Evolutionary conservation across 768 basidiomycete genomes (phyloP), one percentile per base, ranked within the genome.

Genomic region (Xerocomellus dryophilus): DNA sequence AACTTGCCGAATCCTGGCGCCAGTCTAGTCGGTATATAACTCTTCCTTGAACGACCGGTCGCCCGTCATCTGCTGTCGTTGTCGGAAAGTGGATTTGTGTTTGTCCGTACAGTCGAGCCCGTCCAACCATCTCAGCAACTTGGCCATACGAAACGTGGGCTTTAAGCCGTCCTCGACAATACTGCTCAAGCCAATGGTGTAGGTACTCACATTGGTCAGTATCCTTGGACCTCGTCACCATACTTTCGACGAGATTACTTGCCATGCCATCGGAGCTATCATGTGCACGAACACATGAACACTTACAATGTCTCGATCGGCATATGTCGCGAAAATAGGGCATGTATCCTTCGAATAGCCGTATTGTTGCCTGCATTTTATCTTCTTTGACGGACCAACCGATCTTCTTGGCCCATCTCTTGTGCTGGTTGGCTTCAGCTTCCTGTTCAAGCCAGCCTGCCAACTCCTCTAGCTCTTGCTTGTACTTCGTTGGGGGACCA

Each of bases 21-120:
- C 52, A 47, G n/a, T 42, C 52, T 47, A 47, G n/a, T 42, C 34
- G 6, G 23, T 32, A 18, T 56, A 55, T 4, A 52, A 7, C 11
- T 14, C 10, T 23, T 52, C 43, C 8, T 46, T 40, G 17, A 46
- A 32, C 5, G 40, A 31, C 44, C 43, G 40, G 2, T 31, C 20
- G 2, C 27, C 27, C 2, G 43, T 38, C 15, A 14, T 39, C 36
- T 45, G 4, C 11, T 45, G 43, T n/a, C 51, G 36, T 15, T 23
- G 27, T 7, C 35, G 20, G 31, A 23, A 21, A 17, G 15, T 35
- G 3, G 9, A 35, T 11, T 46, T 32, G 6, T 46, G 31, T 46
- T 46, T 15, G 21, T 34, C 45, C 11, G 45, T 46, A 23, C 45
- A 46, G 21, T 46, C 45, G 15, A 46, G 35, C 20, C 20, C 45